Conservation (phyloP, 306 rosid genomes). For the Begonia fuchsioides region DNA sequence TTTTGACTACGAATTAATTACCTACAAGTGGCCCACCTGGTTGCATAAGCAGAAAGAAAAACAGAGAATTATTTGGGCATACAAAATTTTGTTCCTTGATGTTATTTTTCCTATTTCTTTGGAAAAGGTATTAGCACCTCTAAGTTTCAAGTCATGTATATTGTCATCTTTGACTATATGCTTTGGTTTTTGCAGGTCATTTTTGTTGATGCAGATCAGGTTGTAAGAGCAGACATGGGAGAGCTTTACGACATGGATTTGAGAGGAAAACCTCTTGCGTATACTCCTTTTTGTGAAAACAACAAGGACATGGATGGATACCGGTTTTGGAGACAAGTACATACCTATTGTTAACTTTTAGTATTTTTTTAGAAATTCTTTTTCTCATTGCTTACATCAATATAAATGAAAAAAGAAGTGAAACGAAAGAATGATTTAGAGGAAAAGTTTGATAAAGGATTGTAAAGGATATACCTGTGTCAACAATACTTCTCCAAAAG, state of each 20-base stretch:
- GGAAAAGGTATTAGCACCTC: slow-evolving; percentile 60
- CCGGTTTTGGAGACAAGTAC: slow-evolving; percentile 98
- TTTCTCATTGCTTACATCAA: slow-evolving; percentile 6
- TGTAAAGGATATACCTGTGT: too few species aligned
- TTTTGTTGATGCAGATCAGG: slow-evolving; percentile 95
- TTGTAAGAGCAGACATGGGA: slow-evolving; percentile 96
- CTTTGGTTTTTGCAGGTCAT: slow-evolving; percentile 54
- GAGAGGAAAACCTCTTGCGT: slow-evolving; percentile 86
- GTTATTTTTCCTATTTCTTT: slow-evolving; percentile 95
- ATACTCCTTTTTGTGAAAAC: slow-evolving; percentile 96
- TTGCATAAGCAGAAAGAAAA: slow-evolving; percentile 97
- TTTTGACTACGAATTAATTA: slow-evolving; percentile 71
- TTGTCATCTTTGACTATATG: neutral
- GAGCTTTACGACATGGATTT: slow-evolving; percentile 96
- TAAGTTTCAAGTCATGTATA: neutral
- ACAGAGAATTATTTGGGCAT: slow-evolving; percentile 98
- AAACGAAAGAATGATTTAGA: too few species aligned
- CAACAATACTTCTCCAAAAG: too few species aligned
- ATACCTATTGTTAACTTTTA: slow-evolving; percentile 10
- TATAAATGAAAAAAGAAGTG: neutral
- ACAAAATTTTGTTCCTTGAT: slow-evolving; percentile 91
- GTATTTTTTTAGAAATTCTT: slow-evolving; percentile 3
- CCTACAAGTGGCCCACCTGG: slow-evolving; percentile 99
- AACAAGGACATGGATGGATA: slow-evolving; percentile 98
- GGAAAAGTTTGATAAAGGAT: too few species aligned